Evolutionary conservation across 1,139 yeast species (phyloP).

Genomic region (Nakaseomyces kungkrabaensis): DNA sequence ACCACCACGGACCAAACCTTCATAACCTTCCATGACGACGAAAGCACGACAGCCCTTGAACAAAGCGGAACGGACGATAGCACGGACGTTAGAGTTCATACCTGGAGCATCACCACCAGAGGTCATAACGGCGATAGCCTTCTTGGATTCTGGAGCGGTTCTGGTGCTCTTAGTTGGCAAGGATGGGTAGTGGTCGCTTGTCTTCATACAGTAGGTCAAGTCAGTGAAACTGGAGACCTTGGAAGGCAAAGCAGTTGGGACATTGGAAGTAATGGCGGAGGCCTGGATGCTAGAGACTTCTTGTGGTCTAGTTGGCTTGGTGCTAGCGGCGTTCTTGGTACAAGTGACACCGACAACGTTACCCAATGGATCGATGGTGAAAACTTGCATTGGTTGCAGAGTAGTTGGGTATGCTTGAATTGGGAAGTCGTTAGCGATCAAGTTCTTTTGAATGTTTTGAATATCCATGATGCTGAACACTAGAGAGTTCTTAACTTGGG

Average conservation of each 20-base stretch:
- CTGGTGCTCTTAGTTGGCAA: constrained; percentile 12
- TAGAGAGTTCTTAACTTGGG: constrained; percentile 26
- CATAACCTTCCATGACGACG: constrained; percentile 91
- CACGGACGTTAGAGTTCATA: constrained; percentile 88
- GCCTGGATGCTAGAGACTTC: constrained; percentile 4
- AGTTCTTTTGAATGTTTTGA: constrained; percentile 22
- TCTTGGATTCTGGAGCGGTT: constrained; percentile 10
- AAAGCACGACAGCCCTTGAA: constrained; percentile 86
- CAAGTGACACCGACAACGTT: constrained; percentile 58
- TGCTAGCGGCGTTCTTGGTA: constrained; percentile 46
- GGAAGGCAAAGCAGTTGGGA: constrained; percentile 17
- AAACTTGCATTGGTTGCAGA: constrained; percentile 56
- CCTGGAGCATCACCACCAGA: constrained; percentile 98
- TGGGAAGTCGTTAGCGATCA: constrained; percentile 17
- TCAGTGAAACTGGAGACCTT: constrained; percentile 22
- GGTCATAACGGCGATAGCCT: constrained; percentile 80
- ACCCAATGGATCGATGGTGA: constrained; percentile 48
- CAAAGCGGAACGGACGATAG: constrained; percentile 81
- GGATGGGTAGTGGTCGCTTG: constrained; percentile 16
- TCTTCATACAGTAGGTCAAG: constrained; percentile 15
- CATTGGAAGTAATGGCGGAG: constrained; percentile 6
- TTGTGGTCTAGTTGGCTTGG: constrained; percentile 34
- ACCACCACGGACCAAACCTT: constrained; percentile 85
- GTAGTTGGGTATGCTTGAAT: constrained; percentile 44
- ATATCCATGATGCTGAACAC: constrained; percentile 30